Percentiles rank a stretch among this genome's conserved stretches.
These are phyloP conservation scores for Cladosporium sp. DNA, from an alignment of 2,329 filamentous ascomycete genomes.

Conservation along the genomic window DNA sequence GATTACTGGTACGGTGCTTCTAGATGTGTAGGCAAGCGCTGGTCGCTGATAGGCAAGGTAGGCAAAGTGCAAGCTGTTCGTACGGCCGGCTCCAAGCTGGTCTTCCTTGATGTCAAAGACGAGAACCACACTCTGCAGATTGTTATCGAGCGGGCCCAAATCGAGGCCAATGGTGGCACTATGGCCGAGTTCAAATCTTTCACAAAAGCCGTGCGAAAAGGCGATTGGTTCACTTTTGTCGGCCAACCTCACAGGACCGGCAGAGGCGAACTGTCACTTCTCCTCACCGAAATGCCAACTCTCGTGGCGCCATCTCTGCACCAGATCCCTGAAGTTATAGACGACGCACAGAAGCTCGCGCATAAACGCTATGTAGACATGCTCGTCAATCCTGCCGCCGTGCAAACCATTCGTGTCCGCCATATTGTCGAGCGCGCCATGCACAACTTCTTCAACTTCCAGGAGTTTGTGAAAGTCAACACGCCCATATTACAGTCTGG, in stretches of 20 bases:
- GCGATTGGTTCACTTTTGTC: constrained; percentile 69
- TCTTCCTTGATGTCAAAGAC: constrained; percentile 77
- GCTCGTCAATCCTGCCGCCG: constrained; percentile 64
- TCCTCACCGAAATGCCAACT: constrained; percentile 62
- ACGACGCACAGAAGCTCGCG: constrained; percentile 66
- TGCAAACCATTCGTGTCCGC: constrained; percentile 68
- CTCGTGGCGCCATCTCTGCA: constrained; percentile 75
- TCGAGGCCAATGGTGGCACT: constrained; percentile 30
- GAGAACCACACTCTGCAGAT: constrained; percentile 69
- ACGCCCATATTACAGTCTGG: constrained; percentile 81
- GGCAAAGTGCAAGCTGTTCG: constrained; percentile 73
- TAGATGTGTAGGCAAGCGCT: constrained; percentile 3
- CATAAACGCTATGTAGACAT: constrained; percentile 81
- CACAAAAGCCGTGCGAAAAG: constrained; percentile 64
- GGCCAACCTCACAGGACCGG: constrained; percentile 66
- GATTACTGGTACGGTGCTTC: constrained; percentile 7
- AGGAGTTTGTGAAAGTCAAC: constrained; percentile 77
- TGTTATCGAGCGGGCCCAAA: constrained; percentile 59
- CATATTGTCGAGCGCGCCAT: constrained; percentile 70
- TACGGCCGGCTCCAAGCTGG: constrained; percentile 67
- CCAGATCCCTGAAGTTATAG: constrained; percentile 66
- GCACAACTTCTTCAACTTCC: constrained; percentile 65
- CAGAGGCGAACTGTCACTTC: constrained; percentile 71
- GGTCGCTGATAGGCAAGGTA: constrained; percentile 26
- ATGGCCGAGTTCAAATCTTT: constrained; percentile 55